Base-by-base conservation (phyloP, 768 basidiomycete species). In the Lactarius quietus region DNA sequence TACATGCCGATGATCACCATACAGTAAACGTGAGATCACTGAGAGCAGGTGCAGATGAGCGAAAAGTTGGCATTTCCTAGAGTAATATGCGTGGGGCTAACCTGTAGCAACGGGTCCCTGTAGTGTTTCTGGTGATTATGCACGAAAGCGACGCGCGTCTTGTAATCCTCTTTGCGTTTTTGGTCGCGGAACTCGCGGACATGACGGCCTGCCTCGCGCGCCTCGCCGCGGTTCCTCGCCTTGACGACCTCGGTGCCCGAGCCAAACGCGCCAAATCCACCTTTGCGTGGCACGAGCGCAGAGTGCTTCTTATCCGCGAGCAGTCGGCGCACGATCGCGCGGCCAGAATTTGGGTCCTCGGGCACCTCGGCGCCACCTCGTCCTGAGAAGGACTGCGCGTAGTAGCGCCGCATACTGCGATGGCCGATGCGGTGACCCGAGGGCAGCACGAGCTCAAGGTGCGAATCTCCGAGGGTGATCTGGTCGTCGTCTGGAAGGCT, bases 211-310 rank as follows among this genome's bases (percentile, higher is more conserved):
- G 96, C 96, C 75, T 98, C 90, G 69, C 84, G 84, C 17, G 97
- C 97, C 78, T 98, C 96, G 2, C 97, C 97, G n/a, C 83, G 83
- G 78, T 98, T 98, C 59, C 93, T 82, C 26, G 94, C 96, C 74
- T 89, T 92, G 66, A 98, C 84, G 12, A 95, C 89, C 36, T 93
- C 85, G 9, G 84, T 87, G 1, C 93, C 94, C 12, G 77, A 77
- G 2, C 95, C 95, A 72, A 82, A 95, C 3, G 92, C 93, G 29
- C 95, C 95, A 67, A 86, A 93, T 1, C 92, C 95, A 41, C 92
- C 95, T 70, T 82, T 88, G 15, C 86, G 78, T 0, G 96, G 93
- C 2, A 99, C 87, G 48, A 98, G 81, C 0, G 89, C 90, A 0
- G 88, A 85, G 71, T 93, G 88, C 72, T 90, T 93, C 72, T 89